These are phyloP conservation scores for Mycena galericulata DNA, from an alignment of 768 basidiomycete species.

Conservation along the genomic window DNA sequence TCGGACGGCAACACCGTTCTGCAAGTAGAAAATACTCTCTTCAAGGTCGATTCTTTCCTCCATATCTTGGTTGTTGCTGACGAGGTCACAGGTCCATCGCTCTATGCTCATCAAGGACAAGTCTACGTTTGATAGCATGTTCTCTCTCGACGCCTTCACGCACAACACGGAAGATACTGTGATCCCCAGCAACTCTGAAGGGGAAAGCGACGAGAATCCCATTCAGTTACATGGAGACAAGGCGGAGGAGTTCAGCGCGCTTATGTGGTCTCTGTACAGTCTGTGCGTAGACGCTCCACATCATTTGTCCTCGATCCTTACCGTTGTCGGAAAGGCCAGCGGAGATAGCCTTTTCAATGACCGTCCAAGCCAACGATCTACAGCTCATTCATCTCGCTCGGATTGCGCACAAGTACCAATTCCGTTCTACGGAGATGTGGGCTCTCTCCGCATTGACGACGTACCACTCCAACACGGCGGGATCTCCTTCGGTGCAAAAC, in stretches of 20 bases:
- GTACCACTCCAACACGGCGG: slow-evolving; percentile 48
- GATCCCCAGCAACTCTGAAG: slow-evolving; percentile 49
- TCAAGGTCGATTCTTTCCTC: slow-evolving; percentile 50
- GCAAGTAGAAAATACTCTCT: slow-evolving; percentile 56
- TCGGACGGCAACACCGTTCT: slow-evolving; percentile 57
- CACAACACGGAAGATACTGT: slow-evolving; percentile 38
- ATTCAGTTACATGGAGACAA: slow-evolving; percentile 63
- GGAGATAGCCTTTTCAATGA: slow-evolving; percentile 55
- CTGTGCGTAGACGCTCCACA: slow-evolving; percentile 51
- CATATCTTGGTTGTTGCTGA: slow-evolving; percentile 2
- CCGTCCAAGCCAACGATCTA: slow-evolving; percentile 52
- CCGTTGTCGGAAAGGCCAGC: slow-evolving; percentile 50
- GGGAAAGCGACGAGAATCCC: slow-evolving; percentile 62
- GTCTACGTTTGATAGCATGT: slow-evolving; percentile 61
- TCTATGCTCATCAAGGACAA: slow-evolving; percentile 53
- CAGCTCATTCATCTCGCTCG: slow-evolving; percentile 61
- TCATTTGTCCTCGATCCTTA: not conserved
- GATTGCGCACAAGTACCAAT: slow-evolving; percentile 70
- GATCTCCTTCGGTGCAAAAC: slow-evolving; percentile 46
- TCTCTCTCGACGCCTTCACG: slow-evolving; percentile 52
- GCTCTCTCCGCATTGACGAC: slow-evolving; percentile 55
- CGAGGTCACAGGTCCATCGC: slow-evolving; percentile 33
- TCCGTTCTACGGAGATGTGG: slow-evolving; percentile 63
- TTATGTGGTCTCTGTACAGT: slow-evolving; percentile 65
- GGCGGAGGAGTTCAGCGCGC: slow-evolving; percentile 61